Evolutionary conservation across 169 alveolate genomes (phyloP), one percentile per base, ranked within the genome.

Genomic region (Plasmodium gaboni): DNA sequence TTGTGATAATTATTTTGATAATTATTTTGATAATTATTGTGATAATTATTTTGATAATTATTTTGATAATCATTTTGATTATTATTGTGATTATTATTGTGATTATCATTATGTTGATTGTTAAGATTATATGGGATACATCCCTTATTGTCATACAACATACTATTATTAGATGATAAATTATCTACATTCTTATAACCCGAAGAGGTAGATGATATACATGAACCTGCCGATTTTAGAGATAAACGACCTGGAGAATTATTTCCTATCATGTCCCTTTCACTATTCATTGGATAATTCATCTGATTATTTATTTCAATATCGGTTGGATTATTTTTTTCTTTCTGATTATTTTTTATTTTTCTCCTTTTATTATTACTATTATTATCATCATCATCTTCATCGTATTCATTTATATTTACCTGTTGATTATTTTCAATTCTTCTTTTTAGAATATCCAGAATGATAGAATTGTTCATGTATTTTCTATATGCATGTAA

Each of bases 231-330:
- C 4, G 91, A 83, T 26, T 83, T 51, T 5, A 83, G 59, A 15
- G 91, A 80, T 38, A 72, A 83, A 2, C 86, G 42, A 15, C 91
- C 91, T 24, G 91, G 68, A 6, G 91, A 83, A 1, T 68, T 51
- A 65, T 32, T 32, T 32, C 7, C 44, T 8, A 32, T 32, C 44
- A 32, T 32, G 8, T 32, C 44, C 7, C 9, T 32, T 32, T 32
- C 44, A 5, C 44, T 32, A 32, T 32, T 32, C 9, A 32, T 32
- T 32, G 5, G 44, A 32, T 32, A 32, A 32, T 1, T 5, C 9
- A 32, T 32, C 0, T 32, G 44, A 32, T 32, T 32, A 32, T 32
- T 32, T 8, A 32, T 17, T 13, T 61, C 22, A 64, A 17, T 44
- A 26, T 51, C 9, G 10, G 46, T 76, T 63, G 60, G 7, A 17